Conservation (phyloP, 192 early-diverging fungal species). For the Coemansia sp. region DNA sequence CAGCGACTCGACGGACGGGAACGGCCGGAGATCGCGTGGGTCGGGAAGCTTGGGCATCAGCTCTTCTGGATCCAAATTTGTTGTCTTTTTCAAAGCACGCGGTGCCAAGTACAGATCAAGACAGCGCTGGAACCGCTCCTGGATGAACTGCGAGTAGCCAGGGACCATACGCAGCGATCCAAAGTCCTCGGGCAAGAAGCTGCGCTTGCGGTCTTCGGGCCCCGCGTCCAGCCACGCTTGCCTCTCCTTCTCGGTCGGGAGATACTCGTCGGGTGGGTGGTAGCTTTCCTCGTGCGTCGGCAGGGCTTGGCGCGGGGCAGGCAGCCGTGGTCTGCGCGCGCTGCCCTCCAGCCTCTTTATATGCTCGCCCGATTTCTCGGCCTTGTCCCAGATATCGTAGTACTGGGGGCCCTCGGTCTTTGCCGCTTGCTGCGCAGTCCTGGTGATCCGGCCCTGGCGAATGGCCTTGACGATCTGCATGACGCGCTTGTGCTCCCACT, state of each 20-base stretch:
- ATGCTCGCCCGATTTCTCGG: slow-evolving; percentile 52
- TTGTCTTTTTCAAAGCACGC: slow-evolving; percentile 80
- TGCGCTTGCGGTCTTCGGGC: slow-evolving; percentile 68
- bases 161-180: slow-evolving; percentile 79
- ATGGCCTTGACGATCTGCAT: slow-evolving; percentile 99
- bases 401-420: slow-evolving; percentile 57
- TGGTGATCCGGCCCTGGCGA: slow-evolving; percentile 79
- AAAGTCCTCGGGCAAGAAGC: slow-evolving; percentile 63
- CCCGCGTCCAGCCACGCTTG: slow-evolving; percentile 78
- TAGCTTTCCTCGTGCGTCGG: slow-evolving; percentile 94
- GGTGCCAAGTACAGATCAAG: slow-evolving; percentile 97
- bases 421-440: slow-evolving; percentile 39
- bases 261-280: slow-evolving; percentile 94
- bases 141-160: slow-evolving; percentile 83
- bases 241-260: slow-evolving; percentile 78
- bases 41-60: slow-evolving; percentile 94
- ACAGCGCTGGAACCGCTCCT: slow-evolving; percentile 95
- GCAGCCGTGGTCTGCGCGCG: slow-evolving; percentile 65
- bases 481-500: slow-evolving; percentile 89
- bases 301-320: slow-evolving; percentile 84
- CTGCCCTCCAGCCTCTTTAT: slow-evolving; percentile 52
- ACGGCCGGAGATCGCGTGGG: slow-evolving; percentile 92
- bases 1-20: slow-evolving; percentile 79
- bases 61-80: slow-evolving; percentile 86
- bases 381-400: slow-evolving; percentile 89